phyloP scores from a whole-genome alignment of 108 stramenopile genomes.

The Pseudonitzschia pungens region DNA sequence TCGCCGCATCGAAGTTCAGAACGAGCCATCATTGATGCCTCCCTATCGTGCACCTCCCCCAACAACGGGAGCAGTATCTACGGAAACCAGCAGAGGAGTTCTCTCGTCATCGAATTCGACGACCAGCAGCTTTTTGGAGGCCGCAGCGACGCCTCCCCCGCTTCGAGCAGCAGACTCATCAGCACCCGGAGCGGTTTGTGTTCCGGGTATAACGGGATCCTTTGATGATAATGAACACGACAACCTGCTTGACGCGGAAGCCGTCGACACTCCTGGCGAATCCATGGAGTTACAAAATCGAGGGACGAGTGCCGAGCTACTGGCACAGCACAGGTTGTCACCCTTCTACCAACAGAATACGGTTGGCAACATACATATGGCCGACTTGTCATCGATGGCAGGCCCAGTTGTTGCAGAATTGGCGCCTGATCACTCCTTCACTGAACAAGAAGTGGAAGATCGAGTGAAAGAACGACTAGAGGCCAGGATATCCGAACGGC shows the following conservation, averaged over 20 bases:
- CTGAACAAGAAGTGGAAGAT: constrained; percentile 10
- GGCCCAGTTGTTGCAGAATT: constrained; percentile 11
- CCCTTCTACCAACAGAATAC: background rate
- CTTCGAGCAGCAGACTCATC: background rate
- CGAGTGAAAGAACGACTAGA: constrained; percentile 16
- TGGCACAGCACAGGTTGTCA: background rate
- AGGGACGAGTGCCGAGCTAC: background rate
- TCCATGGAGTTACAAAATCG: background rate
- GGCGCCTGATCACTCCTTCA: background rate
- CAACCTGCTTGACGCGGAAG: constrained; percentile 4
- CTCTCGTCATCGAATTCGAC: background rate
- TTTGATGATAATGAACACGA: background rate
- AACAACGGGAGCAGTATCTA: too few relatives aligned
- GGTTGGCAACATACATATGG: background rate
- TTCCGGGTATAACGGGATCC: background rate
- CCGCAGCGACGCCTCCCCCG: constrained; percentile 5
- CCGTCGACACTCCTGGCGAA: background rate
- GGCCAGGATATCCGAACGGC: background rate
- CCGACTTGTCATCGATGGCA: background rate
- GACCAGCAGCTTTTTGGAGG: background rate
- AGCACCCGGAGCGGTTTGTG: constrained; percentile 3
- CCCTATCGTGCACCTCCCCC: background rate
- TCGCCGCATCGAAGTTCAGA: background rate
- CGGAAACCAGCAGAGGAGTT: background rate
- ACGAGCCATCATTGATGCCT: background rate